Conservation (phyloP, 306 rosid species). For the Inga oerstediana region DNA sequence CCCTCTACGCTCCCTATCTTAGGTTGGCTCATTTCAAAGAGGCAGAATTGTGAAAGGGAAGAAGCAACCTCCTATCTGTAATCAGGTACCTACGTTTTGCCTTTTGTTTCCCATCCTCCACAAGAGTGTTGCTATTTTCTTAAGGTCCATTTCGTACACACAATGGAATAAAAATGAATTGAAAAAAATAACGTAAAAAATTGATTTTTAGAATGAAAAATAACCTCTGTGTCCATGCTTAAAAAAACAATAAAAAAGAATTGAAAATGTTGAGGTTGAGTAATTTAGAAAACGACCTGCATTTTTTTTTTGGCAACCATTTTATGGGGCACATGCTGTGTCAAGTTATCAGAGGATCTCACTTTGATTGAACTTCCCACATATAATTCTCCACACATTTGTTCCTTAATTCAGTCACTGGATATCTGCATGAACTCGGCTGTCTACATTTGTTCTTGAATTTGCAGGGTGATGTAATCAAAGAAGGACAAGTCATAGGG, state of each 20-base stretch:
- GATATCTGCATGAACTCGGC: slow-evolving; percentile 18
- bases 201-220: neutral
- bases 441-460: slow-evolving; percentile 35
- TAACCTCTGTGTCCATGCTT: neutral
- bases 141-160: neutral
- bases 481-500: slow-evolving; percentile 90
- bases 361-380: neutral
- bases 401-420: slow-evolving; percentile 14
- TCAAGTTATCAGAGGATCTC: slow-evolving; percentile 31
- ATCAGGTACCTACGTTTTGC: slow-evolving; percentile 65
- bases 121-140: neutral
- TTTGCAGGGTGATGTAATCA: slow-evolving; percentile 79
- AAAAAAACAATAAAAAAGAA: neutral
- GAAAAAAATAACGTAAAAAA: neutral
- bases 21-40: slow-evolving; percentile 89
- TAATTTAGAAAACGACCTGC: slow-evolving; percentile 5
- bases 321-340: neutral
- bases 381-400: neutral
- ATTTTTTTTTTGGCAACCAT: slow-evolving; percentile 12
- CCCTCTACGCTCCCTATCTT: slow-evolving; percentile 5
- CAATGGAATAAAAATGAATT: neutral
- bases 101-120: slow-evolving; percentile 20
- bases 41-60: slow-evolving; percentile 89
- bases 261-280: neutral
- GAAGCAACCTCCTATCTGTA: slow-evolving; percentile 80